Evolutionary conservation across 305 asterid species (phyloP), one percentile per base, ranked within the genome.

Genomic region (Fraxinus dipetala): DNA sequence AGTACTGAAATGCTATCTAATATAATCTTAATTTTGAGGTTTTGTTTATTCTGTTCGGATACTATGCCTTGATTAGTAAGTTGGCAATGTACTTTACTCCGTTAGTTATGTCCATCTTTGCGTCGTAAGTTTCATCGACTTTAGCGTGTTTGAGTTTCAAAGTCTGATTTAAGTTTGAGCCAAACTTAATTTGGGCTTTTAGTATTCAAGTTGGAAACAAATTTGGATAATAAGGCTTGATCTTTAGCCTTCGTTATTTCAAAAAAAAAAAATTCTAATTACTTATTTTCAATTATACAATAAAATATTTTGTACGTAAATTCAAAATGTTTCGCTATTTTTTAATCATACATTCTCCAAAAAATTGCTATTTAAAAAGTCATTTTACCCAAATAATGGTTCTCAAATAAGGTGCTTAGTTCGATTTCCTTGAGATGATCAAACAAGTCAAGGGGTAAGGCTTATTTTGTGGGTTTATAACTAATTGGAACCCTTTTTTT

Each of bases 11-110:
- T 81, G 79, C 72, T 26, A 26, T 63, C 24, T 70, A 70, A 36
- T 31, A 72, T 45, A 80, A 43, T 76, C 36, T 59, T 10, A 67
- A 18, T 51, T 31, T 1, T 20, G 32, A 22, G 70, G 75, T 35
- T 56, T 28, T 59, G 56, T 75, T 78, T 26, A 43, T 63, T 73
- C n/a, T 72, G 61, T 31, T 65, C 32, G 7, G 79, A 51, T 48
- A 22, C 40, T 70, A 18, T 34, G 82, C 5, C 79, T 79, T 59
- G 81, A 78, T 51, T 78, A 24, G 11, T 43, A 32, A 78, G 73
- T 87, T 82, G 79, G 87, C 85, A 85, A 10, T 36, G 77, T 81
- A 72, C 56, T 83, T 76, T 80, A 75, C 75, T 80, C 9, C 16
- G 73, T 65, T 9, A 26, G 31, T 65, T 28, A 63, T 63, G 34